Evolutionary conservation across 2,329 filamentous ascomycete genomes (phyloP).

Genomic region (Metarhizium rileyi): DNA sequence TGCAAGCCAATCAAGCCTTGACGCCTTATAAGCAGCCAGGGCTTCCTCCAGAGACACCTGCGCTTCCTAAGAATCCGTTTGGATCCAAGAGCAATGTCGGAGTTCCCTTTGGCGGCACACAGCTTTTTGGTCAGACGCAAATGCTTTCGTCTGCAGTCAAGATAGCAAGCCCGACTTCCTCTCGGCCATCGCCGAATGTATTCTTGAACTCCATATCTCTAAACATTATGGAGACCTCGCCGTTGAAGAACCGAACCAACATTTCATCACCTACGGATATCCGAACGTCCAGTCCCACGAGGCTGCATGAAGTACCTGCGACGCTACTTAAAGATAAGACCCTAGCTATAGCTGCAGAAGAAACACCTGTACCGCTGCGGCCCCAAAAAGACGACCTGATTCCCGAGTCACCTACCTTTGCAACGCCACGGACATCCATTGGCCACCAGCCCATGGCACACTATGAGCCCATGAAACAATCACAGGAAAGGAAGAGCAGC

Average conservation of each 20-base stretch:
- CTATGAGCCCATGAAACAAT: constrained; percentile 37
- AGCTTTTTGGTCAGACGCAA: constrained; percentile 47
- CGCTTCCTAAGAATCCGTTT: constrained; percentile 39
- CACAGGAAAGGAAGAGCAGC: constrained; percentile 30
- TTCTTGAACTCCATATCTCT: constrained; percentile 37
- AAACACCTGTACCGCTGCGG: constrained; percentile 17
- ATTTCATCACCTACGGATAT: constrained; percentile 34
- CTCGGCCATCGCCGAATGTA: constrained; percentile 43
- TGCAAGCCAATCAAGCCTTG: constrained; percentile 17
- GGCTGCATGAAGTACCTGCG: constrained; percentile 20
- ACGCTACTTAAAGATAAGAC: constrained; percentile 15
- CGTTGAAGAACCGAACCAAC: constrained; percentile 38
- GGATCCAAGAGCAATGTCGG: constrained; percentile 22
- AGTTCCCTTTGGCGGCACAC: constrained; percentile 30
- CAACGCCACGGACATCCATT: constrained; percentile 13
- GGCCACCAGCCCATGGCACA: constrained; percentile 26
- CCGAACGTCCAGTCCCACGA: constrained; percentile 31
- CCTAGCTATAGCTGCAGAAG: constrained; percentile 10
- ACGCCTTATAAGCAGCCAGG: constrained; percentile 22
- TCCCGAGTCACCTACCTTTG: constrained; percentile 26
- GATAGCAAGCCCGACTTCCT: constrained; percentile 44
- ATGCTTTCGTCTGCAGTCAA: constrained; percentile 41
- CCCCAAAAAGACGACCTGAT: constrained; percentile 21
- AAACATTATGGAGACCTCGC: constrained; percentile 34
- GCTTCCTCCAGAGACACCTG: constrained; percentile 38